Base-by-base conservation (phyloP, 2,329 filamentous ascomycete genomes). In the Phaeomoniella chlamydospora region DNA sequence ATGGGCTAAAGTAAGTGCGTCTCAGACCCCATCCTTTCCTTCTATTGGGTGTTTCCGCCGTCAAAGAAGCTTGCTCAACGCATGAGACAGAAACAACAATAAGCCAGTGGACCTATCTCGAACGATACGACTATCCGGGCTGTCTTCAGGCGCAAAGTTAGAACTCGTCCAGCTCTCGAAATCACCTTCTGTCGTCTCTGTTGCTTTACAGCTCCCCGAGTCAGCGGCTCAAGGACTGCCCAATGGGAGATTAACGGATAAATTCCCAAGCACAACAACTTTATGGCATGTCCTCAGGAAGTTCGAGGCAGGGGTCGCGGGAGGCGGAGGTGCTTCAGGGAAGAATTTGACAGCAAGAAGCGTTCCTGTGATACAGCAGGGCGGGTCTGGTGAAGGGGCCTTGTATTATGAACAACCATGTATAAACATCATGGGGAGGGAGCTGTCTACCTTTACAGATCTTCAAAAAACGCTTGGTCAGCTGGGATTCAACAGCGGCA, bases 251-350 rank as follows among this genome's bases (percentile, higher is more conserved):
- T 59, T 93, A 29, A 74, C 77, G 38, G 78, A 90, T 53, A 94
- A 90, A 52, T 86, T 96, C 41, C 77, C 87, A 1, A 93, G 82
- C 55, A 80, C 84, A 45, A 83, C 84, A 22, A 83, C 85, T 13
- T 55, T 98, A 57, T 98, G 90, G 90, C 73, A 85, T 46, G 67
- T 96, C 17, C 55, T 98, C 38, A 79, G 90, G 40, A 84, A 90
- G 52, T 93, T 96, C 45, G 90, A 98, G 58, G 80, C 80, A 43
- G 77, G 72, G 19, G 70, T 72, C 15, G 72, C 72, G n/a, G 74
- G 67, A 34, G 65, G 67, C 39, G 69, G 68, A 5, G 65, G 59
- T 37, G 73, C 65, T 37, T 62, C 83, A 45, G 38, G 40, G 17
- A 12, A 18, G 13, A 94, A 94, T 54, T 73, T 98, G 46, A 96